phyloP scores from a whole-genome alignment of 768 basidiomycete genomes.

The Sporobolomyces roseus region DNA sequence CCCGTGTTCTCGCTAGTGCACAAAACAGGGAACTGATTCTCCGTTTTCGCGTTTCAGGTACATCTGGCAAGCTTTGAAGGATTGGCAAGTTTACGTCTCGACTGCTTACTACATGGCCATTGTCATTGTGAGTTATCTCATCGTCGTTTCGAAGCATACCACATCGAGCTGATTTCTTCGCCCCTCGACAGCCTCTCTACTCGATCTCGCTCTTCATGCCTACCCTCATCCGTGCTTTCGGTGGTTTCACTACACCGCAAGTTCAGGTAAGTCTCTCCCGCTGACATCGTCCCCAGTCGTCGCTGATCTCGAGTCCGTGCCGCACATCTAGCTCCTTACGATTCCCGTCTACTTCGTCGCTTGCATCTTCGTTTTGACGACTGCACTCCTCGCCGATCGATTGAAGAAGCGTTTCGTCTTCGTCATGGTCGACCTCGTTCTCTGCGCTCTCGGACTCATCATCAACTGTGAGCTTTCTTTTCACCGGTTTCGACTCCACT shows the following conservation, averaged over 20 bases:
- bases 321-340: slow-evolving; percentile 30
- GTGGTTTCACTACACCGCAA: slow-evolving; percentile 36
- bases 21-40: background rate
- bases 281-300: background rate
- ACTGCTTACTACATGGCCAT: slow-evolving; percentile 24
- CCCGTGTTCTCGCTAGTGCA: background rate
- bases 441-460: slow-evolving; percentile 40
- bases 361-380: slow-evolving; percentile 32
- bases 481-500: too few species aligned
- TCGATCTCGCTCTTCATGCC: slow-evolving; percentile 38
- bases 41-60: too few species aligned
- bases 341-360: slow-evolving; percentile 42
- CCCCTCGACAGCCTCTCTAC: slow-evolving; percentile 12
- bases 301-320: background rate
- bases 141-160: background rate
- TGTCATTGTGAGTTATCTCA: slow-evolving; percentile 7
- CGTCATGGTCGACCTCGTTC: slow-evolving; percentile 34
- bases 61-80: slow-evolving; percentile 34
- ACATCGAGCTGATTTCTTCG: background rate
- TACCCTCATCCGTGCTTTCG: slow-evolving; percentile 25
- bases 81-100: slow-evolving; percentile 39
- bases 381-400: slow-evolving; percentile 32
- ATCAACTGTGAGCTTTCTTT: slow-evolving; percentile 34
- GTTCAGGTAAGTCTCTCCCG: slow-evolving; percentile 17
- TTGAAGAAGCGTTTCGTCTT: slow-evolving; percentile 39